Conservation (phyloP, 1,284 basidiomycete species). For the Papiliotrema nemorosa region DNA sequence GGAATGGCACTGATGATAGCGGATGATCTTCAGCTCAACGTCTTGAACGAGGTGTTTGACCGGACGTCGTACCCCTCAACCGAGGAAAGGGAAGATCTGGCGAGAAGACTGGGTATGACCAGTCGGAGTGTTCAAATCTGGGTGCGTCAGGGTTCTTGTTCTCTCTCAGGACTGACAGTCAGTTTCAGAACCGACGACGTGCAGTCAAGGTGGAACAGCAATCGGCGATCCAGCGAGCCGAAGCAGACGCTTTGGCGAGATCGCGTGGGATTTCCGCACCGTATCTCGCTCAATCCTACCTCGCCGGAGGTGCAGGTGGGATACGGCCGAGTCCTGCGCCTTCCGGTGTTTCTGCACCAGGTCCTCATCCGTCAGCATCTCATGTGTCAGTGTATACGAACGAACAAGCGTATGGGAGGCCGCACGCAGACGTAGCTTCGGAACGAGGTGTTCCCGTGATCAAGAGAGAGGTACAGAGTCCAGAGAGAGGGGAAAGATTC, state of each 20-base stretch:
- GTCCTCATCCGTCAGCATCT: too few relatives aligned
- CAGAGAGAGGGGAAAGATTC: not conserved
- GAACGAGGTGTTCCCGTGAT: too few relatives aligned
- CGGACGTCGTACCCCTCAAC: conserved; percentile 27
- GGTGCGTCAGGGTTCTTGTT: conserved; percentile 18
- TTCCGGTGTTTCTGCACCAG: too few relatives aligned
- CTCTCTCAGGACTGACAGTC: not conserved
- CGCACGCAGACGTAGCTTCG: too few relatives aligned
- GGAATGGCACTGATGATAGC: conserved; percentile 11
- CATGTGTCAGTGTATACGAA: too few relatives aligned
- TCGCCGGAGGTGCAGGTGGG: too few relatives aligned
- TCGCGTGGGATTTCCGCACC: too few relatives aligned
- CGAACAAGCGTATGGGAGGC: too few relatives aligned
- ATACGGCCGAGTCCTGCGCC: too few relatives aligned
- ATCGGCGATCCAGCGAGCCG: conserved; percentile 20
- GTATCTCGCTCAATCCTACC: too few relatives aligned
- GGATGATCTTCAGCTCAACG: conserved; percentile 20
- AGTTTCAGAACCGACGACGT: conserved; percentile 33
- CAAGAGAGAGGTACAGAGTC: not conserved
- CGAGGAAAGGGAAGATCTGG: conserved; percentile 26
- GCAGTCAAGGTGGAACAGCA: conserved; percentile 32
- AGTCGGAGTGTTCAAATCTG: conserved; percentile 35
- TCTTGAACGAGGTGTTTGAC: conserved; percentile 24
- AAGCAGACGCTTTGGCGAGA: conserved; percentile 8
- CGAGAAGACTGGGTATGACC: conserved; percentile 31